These are phyloP conservation scores for Talaromyces nanjingensis DNA, from an alignment of 495 filamentous ascomycete genomes.

Conservation along the genomic window DNA sequence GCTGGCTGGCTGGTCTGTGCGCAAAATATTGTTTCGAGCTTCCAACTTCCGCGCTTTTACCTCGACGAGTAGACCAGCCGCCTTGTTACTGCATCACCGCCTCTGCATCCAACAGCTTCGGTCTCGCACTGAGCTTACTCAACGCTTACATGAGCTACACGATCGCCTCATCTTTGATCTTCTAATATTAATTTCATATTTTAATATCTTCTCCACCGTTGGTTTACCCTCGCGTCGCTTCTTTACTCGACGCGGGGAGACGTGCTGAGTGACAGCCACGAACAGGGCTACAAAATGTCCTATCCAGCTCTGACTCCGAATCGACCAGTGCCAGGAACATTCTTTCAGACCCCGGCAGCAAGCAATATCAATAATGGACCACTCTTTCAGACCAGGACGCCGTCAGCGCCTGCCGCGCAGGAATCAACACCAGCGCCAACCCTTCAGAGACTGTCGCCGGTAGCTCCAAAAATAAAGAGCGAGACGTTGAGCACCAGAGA, in stretches of 20 bases:
- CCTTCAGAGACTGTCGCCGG: slow-evolving; percentile 32
- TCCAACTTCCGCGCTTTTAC: neutral
- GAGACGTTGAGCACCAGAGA: slow-evolving; percentile 57
- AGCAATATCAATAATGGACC: slow-evolving; percentile 22
- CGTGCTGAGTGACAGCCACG: slow-evolving; percentile 15
- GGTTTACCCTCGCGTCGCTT: neutral
- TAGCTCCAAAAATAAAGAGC: slow-evolving; percentile 25
- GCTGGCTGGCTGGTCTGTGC: slow-evolving; percentile 1
- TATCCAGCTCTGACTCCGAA: slow-evolving; percentile 59
- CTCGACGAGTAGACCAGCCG: neutral
- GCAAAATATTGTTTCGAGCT: slow-evolving; percentile 5
- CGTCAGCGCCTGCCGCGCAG: slow-evolving; percentile 21
- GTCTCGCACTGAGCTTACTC: neutral
- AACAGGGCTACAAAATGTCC: slow-evolving; percentile 40
- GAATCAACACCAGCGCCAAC: slow-evolving; percentile 15
- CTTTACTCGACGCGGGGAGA: slow-evolving; percentile 8
- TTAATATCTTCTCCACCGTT: neutral
- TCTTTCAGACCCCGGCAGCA: slow-evolving; percentile 61
- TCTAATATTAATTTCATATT: neutral
- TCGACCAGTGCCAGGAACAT: slow-evolving; percentile 65
- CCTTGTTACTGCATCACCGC: neutral
- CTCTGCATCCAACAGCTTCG: neutral
- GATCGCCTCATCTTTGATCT: neutral
- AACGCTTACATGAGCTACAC: neutral
- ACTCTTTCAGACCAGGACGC: slow-evolving; percentile 14